Conservation (phyloP, 2,329 filamentous ascomycete genomes). For the Chrysosporium queenslandicum region DNA sequence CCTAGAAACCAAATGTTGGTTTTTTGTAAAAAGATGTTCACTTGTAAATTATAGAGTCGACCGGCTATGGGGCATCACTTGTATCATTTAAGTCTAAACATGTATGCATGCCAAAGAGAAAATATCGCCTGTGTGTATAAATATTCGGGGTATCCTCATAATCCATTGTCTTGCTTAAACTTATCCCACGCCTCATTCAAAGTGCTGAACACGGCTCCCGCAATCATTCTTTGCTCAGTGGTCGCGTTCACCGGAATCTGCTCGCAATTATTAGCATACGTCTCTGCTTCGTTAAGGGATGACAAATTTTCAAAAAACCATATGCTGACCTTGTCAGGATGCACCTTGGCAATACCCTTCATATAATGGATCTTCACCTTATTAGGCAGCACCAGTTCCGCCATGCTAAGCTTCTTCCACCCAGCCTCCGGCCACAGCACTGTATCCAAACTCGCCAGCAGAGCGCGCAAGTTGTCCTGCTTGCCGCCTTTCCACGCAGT, state of each 20-base stretch:
- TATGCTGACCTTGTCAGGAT: conserved; percentile 84
- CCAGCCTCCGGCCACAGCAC: conserved; percentile 87
- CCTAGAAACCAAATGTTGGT: too few relatives aligned
- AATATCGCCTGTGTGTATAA: background rate
- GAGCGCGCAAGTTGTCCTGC: conserved; percentile 77
- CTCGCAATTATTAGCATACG: conserved; percentile 8
- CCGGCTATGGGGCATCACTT: background rate
- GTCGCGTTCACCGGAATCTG: conserved; percentile 55
- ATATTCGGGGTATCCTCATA: conserved; percentile 31
- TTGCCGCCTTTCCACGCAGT: conserved; percentile 81
- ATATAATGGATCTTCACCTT: conserved; percentile 98
- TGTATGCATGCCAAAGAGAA: background rate
- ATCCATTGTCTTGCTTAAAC: conserved; percentile 53
- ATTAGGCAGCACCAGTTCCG: conserved; percentile 81
- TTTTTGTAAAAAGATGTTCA: too few relatives aligned
- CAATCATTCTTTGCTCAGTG: conserved; percentile 58
- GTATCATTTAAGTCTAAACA: conserved; percentile 5
- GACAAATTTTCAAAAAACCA: conserved; percentile 6
- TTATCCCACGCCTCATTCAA: conserved; percentile 61
- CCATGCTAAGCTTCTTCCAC: conserved; percentile 95
- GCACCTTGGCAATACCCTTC: conserved; percentile 97
- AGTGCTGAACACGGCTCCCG: conserved; percentile 53
- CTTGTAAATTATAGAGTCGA: too few relatives aligned
- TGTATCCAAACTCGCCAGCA: conserved; percentile 74
- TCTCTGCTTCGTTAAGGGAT: conserved; percentile 1